Conservation (phyloP, 495 filamentous ascomycete genomes). For the Aspergillus avenaceus region DNA sequence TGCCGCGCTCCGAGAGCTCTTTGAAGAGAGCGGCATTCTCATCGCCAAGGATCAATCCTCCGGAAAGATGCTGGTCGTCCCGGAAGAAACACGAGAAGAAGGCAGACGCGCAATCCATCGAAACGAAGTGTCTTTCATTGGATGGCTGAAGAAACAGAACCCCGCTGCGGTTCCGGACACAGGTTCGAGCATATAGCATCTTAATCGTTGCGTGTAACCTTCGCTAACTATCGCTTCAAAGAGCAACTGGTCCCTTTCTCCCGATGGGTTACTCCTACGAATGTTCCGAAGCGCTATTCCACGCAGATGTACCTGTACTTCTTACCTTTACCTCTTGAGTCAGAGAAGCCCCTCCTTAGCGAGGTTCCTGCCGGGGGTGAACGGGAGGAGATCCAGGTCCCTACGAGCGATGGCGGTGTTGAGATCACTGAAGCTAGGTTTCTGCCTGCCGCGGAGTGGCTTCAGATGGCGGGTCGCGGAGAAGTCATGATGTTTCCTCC, state of each 20-base stretch:
- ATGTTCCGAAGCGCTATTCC: conserved; percentile 69
- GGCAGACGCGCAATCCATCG: conserved; percentile 66
- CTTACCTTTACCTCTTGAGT: conserved; percentile 60
- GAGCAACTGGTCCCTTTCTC: conserved; percentile 78
- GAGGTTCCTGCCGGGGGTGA: conserved; percentile 32
- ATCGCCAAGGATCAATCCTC: conserved; percentile 55
- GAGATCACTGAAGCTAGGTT: conserved; percentile 85
- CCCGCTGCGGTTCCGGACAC: conserved; percentile 60
- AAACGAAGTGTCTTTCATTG: conserved; percentile 53
- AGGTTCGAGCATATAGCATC: conserved; percentile 37
- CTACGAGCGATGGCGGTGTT: conserved; percentile 77
- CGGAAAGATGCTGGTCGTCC: conserved; percentile 51
- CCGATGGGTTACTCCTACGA: conserved; percentile 80
- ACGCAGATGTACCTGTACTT: conserved; percentile 98
- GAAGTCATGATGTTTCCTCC: conserved; percentile 87
- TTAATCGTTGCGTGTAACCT: neutral
- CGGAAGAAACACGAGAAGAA: conserved; percentile 54
- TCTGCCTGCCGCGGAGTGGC: conserved; percentile 63
- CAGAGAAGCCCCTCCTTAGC: conserved; percentile 26
- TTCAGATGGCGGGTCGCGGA: conserved; percentile 52
- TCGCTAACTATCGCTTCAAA: conserved; percentile 14
- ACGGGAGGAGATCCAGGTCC: conserved; percentile 44
- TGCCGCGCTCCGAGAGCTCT: conserved; percentile 84
- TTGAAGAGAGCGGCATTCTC: conserved; percentile 91
- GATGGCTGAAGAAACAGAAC: conserved; percentile 63